These are phyloP conservation scores for Dictyostelium capitatum DNA, from an alignment of 78 protist species.

Conservation along the genomic window DNA sequence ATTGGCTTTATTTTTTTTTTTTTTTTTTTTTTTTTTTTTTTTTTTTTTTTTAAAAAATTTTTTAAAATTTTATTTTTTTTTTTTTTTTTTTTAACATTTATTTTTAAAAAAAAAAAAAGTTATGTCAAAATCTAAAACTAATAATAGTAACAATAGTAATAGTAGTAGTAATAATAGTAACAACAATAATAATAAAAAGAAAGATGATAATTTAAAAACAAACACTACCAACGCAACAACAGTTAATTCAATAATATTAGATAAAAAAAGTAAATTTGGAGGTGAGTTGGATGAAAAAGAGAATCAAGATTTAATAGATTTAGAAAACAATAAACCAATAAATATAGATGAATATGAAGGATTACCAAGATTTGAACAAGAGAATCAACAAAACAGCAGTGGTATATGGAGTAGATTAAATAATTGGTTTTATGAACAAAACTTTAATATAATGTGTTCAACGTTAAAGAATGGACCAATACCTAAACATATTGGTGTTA, in stretches of 20 bases:
- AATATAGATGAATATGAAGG: conserved; percentile 9
- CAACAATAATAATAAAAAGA: neutral
- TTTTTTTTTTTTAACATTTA: too few species aligned
- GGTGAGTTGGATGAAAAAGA: conserved; percentile 14
- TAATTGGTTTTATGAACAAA: conserved; percentile 44
- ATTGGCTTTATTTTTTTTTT: too few species aligned
- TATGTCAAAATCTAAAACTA: too few species aligned
- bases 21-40: too few species aligned
- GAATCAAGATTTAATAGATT: neutral
- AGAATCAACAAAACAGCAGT: neutral
- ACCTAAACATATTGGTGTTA: conserved; percentile 93
- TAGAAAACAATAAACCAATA: conserved; percentile 16
- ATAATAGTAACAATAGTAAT: neutral
- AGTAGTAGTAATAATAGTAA: neutral
- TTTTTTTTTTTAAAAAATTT: too few species aligned
- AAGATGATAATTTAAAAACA: neutral
- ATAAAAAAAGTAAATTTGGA: neutral
- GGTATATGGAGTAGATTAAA: neutral
- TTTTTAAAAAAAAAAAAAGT: too few species aligned
- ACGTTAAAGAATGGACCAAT: conserved; percentile 80
- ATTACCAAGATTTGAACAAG: conserved; percentile 1
- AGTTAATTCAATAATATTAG: neutral
- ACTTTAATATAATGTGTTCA: conserved; percentile 32
- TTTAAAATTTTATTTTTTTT: too few species aligned
- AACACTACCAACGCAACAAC: neutral